Evolutionary conservation across 2,329 filamentous ascomycete genomes (phyloP).

Genomic region (Aspergillus terreus): DNA sequence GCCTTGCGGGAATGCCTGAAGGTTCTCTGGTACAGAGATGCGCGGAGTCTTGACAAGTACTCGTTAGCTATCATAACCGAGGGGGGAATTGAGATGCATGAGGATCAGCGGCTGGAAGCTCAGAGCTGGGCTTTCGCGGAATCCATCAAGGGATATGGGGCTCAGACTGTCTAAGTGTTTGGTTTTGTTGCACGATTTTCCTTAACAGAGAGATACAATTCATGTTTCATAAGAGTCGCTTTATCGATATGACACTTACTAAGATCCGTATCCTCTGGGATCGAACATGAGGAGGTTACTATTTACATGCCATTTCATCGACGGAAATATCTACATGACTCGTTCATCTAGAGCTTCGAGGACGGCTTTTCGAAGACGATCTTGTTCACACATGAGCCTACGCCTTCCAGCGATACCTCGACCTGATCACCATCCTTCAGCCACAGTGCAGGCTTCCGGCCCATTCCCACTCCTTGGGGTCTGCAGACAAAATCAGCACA

Average conservation of each 20-base stretch:
- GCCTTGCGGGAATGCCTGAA: conserved; percentile 94
- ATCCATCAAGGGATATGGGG: conserved; percentile 89
- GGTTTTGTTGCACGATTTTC: conserved; percentile 26
- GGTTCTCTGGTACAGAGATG: conserved; percentile 95
- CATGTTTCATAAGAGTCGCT: neutral
- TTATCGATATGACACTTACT: neutral
- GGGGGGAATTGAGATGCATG: conserved; percentile 79
- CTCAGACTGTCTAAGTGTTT: conserved; percentile 57
- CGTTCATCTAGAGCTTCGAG: conserved; percentile 31
- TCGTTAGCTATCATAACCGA: conserved; percentile 86
- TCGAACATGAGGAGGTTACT: neutral
- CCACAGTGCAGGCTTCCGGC: conserved; percentile 63
- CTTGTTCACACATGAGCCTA: conserved; percentile 54
- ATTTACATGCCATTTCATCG: neutral
- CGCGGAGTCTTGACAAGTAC: conserved; percentile 85
- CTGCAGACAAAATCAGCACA: conserved; percentile 29
- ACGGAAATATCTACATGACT: neutral
- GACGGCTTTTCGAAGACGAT: conserved; percentile 40
- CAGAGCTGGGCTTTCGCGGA: conserved; percentile 99
- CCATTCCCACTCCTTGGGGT: conserved; percentile 69
- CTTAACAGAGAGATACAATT: conserved; percentile 13
- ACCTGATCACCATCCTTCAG: conserved; percentile 67
- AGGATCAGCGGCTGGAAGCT: conserved; percentile 82
- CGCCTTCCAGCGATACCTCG: conserved; percentile 63
- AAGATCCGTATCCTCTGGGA: neutral